Evolutionary conservation across 306 rosid genomes (phyloP).

Genomic region (Luffa aegyptiaca): DNA sequence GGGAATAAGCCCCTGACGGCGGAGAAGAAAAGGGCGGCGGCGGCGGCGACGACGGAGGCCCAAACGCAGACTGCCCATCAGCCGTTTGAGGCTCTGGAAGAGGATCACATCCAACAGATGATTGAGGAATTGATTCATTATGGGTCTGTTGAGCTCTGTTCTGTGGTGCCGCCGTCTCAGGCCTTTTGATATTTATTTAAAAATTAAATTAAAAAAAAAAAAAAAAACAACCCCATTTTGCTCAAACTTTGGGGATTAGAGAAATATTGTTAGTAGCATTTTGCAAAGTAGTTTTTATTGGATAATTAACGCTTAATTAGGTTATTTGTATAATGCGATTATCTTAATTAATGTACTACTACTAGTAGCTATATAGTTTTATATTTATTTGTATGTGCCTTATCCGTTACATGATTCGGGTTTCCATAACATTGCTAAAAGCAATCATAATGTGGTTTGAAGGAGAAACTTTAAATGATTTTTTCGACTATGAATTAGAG

Average conservation of each 20-base stretch:
- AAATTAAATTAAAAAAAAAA: background rate
- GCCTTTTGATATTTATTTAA: background rate
- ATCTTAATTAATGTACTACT: background rate
- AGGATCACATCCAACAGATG: conserved; percentile 87
- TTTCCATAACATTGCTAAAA: background rate
- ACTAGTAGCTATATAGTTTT: background rate
- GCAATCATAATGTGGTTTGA: background rate
- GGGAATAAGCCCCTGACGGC: background rate
- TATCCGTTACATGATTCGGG: too few species aligned
- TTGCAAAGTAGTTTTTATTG: background rate
- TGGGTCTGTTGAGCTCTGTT: conserved; percentile 72
- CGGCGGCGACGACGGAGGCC: conserved; percentile 9
- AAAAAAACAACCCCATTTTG: background rate
- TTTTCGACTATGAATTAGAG: too few species aligned
- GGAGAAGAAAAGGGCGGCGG: conserved; percentile 13
- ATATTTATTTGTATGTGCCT: background rate
- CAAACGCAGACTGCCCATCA: conserved; percentile 43
- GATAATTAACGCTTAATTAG: background rate
- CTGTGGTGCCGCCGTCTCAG: conserved; percentile 30
- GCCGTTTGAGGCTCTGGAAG: conserved; percentile 51
- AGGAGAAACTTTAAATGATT: too few species aligned
- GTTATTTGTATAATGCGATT: background rate
- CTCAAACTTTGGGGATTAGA: background rate
- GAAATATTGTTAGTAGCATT: background rate
- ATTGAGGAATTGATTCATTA: conserved; percentile 73